phyloP scores from a whole-genome alignment of 164 flowering plant species.

The Litsea cubeba region DNA sequence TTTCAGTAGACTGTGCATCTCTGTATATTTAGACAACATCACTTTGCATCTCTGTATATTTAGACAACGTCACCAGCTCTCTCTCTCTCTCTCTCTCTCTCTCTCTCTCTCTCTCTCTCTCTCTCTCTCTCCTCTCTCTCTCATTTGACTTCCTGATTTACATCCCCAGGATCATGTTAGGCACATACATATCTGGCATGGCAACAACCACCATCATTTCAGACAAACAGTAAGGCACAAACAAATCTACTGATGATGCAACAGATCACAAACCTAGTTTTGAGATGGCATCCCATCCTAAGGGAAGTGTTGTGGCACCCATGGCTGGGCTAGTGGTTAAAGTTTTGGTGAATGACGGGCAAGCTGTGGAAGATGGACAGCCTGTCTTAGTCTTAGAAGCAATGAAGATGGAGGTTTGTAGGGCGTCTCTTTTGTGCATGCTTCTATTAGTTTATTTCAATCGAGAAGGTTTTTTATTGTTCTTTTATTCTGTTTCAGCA shows the following conservation, averaged over 20 bases:
- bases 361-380: conserved; percentile 62
- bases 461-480: not conserved
- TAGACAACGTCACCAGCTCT: too few species aligned
- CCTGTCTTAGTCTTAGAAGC: conserved; percentile 87
- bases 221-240: conserved; percentile 41
- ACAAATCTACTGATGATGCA: conserved; percentile 45
- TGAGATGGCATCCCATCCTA: conserved; percentile 45
- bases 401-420: conserved; percentile 97
- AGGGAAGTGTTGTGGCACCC: conserved; percentile 83
- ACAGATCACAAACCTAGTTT: conserved; percentile 39
- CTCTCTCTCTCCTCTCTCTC: conserved; percentile 2
- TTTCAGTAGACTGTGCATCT: not conserved
- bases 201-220: conserved; percentile 70
- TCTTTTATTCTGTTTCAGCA: conserved; percentile 42
- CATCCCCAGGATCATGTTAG: conserved; percentile 43
- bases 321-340: conserved; percentile 97
- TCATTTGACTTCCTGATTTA: conserved; percentile 1
- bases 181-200: conserved; percentile 85
- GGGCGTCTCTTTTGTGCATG: conserved; percentile 9
- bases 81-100: conserved; percentile 2
- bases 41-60: not conserved
- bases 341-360: conserved; percentile 65
- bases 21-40: not conserved
- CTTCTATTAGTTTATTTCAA: not conserved
- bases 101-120: not conserved